Evolutionary conservation across 495 filamentous ascomycete genomes (phyloP).

Genomic region (Evansstolkia leycettana): DNA sequence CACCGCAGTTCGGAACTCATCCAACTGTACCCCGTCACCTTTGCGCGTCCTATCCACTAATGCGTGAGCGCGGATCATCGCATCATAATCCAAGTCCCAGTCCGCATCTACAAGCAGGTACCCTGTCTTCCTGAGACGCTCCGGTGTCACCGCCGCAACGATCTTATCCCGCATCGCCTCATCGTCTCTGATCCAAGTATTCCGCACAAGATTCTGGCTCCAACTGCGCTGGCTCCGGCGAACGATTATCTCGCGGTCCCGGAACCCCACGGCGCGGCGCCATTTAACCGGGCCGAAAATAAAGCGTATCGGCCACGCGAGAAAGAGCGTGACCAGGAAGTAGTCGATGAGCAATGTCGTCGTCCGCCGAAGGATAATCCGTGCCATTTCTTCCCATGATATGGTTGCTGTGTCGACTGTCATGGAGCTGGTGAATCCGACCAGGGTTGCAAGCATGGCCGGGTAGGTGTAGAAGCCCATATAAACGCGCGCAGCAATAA

Average conservation of each 20-base stretch:
- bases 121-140: constrained; percentile 59
- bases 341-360: constrained; percentile 58
- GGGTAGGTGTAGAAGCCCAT: constrained; percentile 54
- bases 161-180: constrained; percentile 37
- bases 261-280: constrained; percentile 59
- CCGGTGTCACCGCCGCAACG: constrained; percentile 49
- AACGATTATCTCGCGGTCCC: constrained; percentile 60
- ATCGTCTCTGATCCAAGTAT: constrained; percentile 33
- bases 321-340: constrained; percentile 51
- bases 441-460: constrained; percentile 40
- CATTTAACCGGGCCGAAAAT: constrained; percentile 51
- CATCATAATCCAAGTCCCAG: constrained; percentile 71
- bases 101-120: constrained; percentile 65
- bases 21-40: constrained; percentile 34
- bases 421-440: constrained; percentile 47
- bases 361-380: constrained; percentile 39
- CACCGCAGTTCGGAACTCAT: constrained; percentile 49
- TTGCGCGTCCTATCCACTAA: constrained; percentile 39
- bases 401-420: constrained; percentile 42
- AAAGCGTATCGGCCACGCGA: constrained; percentile 68
- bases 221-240: constrained; percentile 43
- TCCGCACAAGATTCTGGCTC: constrained; percentile 25
- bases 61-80: constrained; percentile 56
- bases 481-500: constrained; percentile 51
- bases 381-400: constrained; percentile 34